Conservation (phyloP, 2,329 filamentous ascomycete species). For the Emmonsiellopsis sp. region DNA sequence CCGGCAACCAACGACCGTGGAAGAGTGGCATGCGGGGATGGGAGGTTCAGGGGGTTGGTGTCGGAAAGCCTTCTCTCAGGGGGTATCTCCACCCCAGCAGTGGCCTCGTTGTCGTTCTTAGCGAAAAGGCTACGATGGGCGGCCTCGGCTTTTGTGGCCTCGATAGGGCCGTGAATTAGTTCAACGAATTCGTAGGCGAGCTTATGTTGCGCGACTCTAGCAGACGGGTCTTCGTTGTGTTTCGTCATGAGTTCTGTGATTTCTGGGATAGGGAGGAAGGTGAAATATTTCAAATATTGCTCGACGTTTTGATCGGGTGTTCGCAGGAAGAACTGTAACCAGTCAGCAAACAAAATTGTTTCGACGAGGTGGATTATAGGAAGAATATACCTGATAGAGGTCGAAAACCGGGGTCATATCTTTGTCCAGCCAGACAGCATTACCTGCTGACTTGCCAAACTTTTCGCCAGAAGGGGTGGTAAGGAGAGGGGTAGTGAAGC, state of each 20-base stretch:
- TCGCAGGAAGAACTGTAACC: conserved; percentile 66
- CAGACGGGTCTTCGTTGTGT: conserved; percentile 58
- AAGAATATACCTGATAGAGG: conserved; percentile 55
- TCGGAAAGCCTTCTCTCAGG: conserved; percentile 2
- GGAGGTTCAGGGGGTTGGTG: neutral
- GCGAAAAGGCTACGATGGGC: conserved; percentile 44
- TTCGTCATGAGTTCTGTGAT: conserved; percentile 59
- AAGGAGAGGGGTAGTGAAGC: conserved; percentile 82
- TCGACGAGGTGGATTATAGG: neutral
- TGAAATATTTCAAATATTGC: conserved; percentile 76
- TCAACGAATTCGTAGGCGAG: conserved; percentile 75
- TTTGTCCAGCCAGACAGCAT: conserved; percentile 84
- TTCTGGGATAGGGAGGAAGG: conserved; percentile 65
- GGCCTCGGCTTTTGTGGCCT: conserved; percentile 53
- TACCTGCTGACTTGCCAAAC: conserved; percentile 89
- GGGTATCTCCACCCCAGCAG: neutral
- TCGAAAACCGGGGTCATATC: conserved; percentile 75
- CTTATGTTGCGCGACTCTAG: conserved; percentile 69
- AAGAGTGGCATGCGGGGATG: conserved; percentile 9
- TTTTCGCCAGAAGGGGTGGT: conserved; percentile 80
- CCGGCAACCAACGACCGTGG: conserved; percentile 41
- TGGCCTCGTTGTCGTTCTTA: neutral
- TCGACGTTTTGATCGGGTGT: conserved; percentile 74
- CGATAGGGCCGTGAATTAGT: conserved; percentile 62
- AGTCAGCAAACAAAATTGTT: conserved; percentile 11